phyloP scores from a whole-genome alignment of 495 filamentous ascomycete genomes.

The Aspergillus biplanus region DNA sequence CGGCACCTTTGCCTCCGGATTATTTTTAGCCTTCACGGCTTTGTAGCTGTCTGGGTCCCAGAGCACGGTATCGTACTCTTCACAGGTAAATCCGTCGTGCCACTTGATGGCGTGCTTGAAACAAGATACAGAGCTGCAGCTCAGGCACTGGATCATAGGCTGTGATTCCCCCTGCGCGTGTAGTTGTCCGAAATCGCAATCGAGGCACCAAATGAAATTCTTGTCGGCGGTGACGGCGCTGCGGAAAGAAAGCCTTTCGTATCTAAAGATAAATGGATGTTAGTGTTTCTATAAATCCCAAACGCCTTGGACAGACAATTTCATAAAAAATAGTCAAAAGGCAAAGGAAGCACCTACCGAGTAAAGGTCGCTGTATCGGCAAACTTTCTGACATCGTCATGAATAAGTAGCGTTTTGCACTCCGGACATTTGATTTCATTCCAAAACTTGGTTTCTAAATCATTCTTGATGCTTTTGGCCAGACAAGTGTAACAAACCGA shows the following conservation, averaged over 20 bases:
- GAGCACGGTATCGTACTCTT: constrained; percentile 20
- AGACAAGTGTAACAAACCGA: constrained; percentile 16
- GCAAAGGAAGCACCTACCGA: not conserved
- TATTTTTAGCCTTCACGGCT: constrained; percentile 8
- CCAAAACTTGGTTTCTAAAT: constrained; percentile 19
- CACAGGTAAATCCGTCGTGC: constrained; percentile 22
- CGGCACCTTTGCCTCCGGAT: not conserved
- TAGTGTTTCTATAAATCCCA: not conserved
- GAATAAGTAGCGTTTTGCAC: constrained; percentile 12
- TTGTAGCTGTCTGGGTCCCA: constrained; percentile 22
- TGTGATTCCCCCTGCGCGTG: constrained; percentile 11
- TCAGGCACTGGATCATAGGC: constrained; percentile 12
- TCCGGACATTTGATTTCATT: constrained; percentile 23
- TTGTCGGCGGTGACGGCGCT: constrained; percentile 16
- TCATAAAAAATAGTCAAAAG: not conserved
- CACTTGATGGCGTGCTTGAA: constrained; percentile 23
- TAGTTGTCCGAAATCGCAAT: constrained; percentile 19
- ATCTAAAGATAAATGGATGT: constrained; percentile 8
- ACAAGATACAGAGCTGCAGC: constrained; percentile 11
- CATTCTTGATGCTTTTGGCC: constrained; percentile 20
- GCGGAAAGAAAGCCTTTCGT: constrained; percentile 17
- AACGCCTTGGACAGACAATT: not conserved
- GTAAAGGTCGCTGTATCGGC: constrained; percentile 16
- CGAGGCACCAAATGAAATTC: constrained; percentile 23
- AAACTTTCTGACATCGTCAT: constrained; percentile 17